Conservation (phyloP, 768 basidiomycete species). For the Suillus tomentosus region DNA sequence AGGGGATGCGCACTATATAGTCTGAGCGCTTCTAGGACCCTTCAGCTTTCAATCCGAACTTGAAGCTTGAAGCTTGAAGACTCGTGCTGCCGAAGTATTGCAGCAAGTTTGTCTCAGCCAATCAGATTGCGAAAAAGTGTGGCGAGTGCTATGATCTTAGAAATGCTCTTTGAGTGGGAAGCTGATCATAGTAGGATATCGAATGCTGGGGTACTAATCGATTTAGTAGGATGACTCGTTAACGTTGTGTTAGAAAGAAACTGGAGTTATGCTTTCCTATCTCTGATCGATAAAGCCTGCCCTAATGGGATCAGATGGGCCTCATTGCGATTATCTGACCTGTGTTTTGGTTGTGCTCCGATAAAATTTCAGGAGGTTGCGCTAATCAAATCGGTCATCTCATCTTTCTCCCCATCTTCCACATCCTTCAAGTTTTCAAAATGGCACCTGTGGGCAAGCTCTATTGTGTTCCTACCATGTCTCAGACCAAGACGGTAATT, state of each 20-base stretch:
- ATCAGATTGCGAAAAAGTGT: neutral
- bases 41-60: neutral
- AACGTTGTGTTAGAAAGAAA: neutral
- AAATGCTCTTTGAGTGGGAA: neutral
- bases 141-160: neutral
- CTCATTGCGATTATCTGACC: conserved; percentile 16
- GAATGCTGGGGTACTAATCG: neutral
- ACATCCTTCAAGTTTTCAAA: conserved; percentile 32
- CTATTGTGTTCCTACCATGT: conserved; percentile 49
- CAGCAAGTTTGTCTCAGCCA: neutral
- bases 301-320: conserved; percentile 15
- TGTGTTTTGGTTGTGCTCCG: conserved; percentile 15
- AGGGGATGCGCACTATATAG: neutral
- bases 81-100: too few species aligned
- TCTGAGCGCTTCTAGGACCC: neutral
- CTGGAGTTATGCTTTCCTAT: neutral
- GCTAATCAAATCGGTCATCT: conserved; percentile 8
- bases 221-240: neutral
- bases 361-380: conserved; percentile 20
- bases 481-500: conserved; percentile 49
- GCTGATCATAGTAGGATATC: neutral
- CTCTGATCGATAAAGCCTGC: conserved; percentile 33
- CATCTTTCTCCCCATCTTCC: conserved; percentile 19
- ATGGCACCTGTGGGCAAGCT: conserved; percentile 68
- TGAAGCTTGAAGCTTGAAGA: neutral